Evolutionary conservation across 495 filamentous ascomycete genomes (phyloP).

Genomic region (Neurospora sp.): DNA sequence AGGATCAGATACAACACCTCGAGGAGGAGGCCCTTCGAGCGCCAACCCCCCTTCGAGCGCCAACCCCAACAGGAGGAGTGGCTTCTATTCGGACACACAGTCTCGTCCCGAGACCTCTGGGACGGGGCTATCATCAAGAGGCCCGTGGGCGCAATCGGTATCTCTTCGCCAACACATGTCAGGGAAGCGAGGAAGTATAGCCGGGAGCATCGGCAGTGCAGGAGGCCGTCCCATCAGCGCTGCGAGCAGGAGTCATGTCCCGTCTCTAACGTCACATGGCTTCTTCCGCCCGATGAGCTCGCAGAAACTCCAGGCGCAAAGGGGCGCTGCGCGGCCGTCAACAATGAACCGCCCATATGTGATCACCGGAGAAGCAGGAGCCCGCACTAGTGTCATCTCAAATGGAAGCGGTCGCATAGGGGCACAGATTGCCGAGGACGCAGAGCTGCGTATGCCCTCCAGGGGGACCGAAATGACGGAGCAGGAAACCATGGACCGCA

Average conservation of each 20-base stretch:
- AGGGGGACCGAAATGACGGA: slow-evolving; percentile 74
- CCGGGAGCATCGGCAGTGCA: slow-evolving; percentile 33
- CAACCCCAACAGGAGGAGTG: slow-evolving; percentile 21
- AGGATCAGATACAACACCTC: slow-evolving; percentile 26
- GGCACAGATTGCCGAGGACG: slow-evolving; percentile 35
- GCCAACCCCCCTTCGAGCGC: not conserved
- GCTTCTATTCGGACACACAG: slow-evolving; percentile 32
- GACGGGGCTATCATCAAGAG: slow-evolving; percentile 41
- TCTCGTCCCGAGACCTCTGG: slow-evolving; percentile 39
- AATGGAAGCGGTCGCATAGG: slow-evolving; percentile 30
- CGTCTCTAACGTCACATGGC: slow-evolving; percentile 74
- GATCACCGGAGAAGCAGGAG: slow-evolving; percentile 24
- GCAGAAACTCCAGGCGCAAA: slow-evolving; percentile 84
- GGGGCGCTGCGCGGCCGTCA: slow-evolving; percentile 43
- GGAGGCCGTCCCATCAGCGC: slow-evolving; percentile 52
- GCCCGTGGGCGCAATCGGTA: slow-evolving; percentile 38
- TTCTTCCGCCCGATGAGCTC: slow-evolving; percentile 98
- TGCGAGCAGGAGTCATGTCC: slow-evolving; percentile 76
- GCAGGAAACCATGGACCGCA: slow-evolving; percentile 47
- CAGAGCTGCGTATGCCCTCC: slow-evolving; percentile 49
- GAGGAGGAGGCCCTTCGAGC: slow-evolving; percentile 13
- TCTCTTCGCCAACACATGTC: slow-evolving; percentile 35
- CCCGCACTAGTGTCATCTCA: slow-evolving; percentile 40
- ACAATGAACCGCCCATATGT: slow-evolving; percentile 27
- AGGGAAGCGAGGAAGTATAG: slow-evolving; percentile 30